A percentile compares a stretch with the other conserved stretches of the same genome.
Conservation (phyloP, 2,329 filamentous ascomycete genomes). For the Fusarium xylarioides region DNA sequence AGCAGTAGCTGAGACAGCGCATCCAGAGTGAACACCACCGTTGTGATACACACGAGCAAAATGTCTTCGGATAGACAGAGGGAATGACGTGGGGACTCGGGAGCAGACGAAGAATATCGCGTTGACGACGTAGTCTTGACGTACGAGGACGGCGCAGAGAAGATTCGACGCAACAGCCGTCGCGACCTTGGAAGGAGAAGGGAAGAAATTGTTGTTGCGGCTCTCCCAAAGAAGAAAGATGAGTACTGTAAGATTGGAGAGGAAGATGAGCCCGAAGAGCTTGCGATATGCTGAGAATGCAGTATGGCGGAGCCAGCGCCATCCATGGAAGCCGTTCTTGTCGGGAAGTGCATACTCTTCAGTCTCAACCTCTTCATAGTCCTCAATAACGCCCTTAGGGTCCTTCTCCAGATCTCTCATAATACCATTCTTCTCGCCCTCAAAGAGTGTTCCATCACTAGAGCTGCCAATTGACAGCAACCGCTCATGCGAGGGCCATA, state of each 20-base stretch:
- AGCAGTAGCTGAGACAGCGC: conserved; percentile 51
- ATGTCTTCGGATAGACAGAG: conserved; percentile 53
- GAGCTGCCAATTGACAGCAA: conserved; percentile 4
- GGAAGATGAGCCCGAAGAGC: conserved; percentile 25
- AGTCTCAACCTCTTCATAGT: background rate
- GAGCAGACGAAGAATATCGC: conserved; percentile 52
- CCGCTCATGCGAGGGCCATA: conserved; percentile 9
- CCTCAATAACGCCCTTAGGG: background rate
- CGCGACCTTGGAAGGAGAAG: conserved; percentile 8
- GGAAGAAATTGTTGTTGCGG: conserved; percentile 16
- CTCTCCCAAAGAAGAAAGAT: conserved; percentile 12
- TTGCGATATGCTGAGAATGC: conserved; percentile 31
- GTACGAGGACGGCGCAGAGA: conserved; percentile 54
- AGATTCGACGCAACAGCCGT: conserved; percentile 42
- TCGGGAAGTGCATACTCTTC: conserved; percentile 20
- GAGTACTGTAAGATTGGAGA: conserved; percentile 15
- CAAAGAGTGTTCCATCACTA: background rate
- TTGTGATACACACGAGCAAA: conserved; percentile 56
- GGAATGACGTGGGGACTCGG: conserved; percentile 51
- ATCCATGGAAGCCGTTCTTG: conserved; percentile 28
- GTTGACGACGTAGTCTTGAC: conserved; percentile 61
- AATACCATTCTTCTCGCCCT: background rate
- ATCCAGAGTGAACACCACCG: conserved; percentile 56
- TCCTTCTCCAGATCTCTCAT: conserved; percentile 18
- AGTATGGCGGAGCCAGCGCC: conserved; percentile 26